Evolutionary conservation across 1,139 yeast genomes (phyloP), one percentile per base, ranked within the genome.

Genomic region (Pneumocystis canis): DNA sequence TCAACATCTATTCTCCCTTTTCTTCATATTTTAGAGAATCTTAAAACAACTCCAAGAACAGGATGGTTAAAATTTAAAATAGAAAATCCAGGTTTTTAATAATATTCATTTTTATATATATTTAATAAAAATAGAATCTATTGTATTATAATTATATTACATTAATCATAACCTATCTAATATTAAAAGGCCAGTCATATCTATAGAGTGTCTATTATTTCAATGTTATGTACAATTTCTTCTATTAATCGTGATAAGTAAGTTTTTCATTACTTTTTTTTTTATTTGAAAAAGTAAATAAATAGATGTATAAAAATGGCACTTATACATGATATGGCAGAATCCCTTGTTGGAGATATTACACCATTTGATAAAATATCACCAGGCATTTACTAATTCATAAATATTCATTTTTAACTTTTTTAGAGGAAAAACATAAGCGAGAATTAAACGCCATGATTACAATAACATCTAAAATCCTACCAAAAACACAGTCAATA

Each of bases 281-380:
- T 41, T n/a, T 11, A 35, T 35, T 5, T 35, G 16, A 25, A 47
- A 25, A 25, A 25, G 25, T 6, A 18, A 9, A 73, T 75, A 16
- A 67, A 70, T 5, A 75, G 82, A 68, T 89, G 97, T 77, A 86
- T 84, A 62, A 85, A 87, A 73, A 89, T 92, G 62, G 89, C 97
- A 0, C 77, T 89, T 59, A 84, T 89, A 57, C 98, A 92, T 74
- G 98, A 92, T 73, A 85, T 92, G 71, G 97, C 98, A 11, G 98
- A 92, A 76, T 76, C 90, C 5, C 76, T 92, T 53, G 97, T 92
- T 11, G 97, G 97, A 16, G 98, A 92, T 73, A 89, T 92, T 64
- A 89, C 96, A 0, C 98, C 98, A 16, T 82, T 81, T 70, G 95
- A 84, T 66, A 80, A 79, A 0, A 82, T 87, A n/a, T 74, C 82